Conservation (phyloP, 345 rosid genomes). For the Ceriops zippeliana region DNA sequence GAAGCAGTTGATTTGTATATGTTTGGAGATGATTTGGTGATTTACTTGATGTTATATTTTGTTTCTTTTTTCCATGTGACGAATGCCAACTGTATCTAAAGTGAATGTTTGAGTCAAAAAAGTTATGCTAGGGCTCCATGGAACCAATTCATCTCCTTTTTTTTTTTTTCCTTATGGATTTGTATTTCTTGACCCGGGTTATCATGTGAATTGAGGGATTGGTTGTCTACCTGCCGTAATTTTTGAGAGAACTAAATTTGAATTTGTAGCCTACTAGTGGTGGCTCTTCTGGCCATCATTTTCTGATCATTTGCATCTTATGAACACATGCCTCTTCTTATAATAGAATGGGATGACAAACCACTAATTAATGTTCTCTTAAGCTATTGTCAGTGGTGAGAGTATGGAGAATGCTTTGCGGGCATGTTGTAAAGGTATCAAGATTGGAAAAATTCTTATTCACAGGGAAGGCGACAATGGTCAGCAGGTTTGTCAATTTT, state of each 20-base stretch:
- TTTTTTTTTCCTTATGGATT: neutral
- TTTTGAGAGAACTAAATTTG: neutral
- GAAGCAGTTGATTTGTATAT: neutral
- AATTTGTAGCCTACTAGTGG: neutral
- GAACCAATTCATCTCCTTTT: neutral
- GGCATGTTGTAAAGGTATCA: slow-evolving; percentile 98
- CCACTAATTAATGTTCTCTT: slow-evolving; percentile 7
- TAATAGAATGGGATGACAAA: neutral
- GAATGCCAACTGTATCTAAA: neutral
- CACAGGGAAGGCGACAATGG: slow-evolving; percentile 99
- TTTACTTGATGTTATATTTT: neutral
- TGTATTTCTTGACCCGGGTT: neutral
- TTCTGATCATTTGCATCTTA: neutral
- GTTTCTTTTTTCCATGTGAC: neutral
- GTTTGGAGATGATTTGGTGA: neutral
- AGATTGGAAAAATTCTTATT: slow-evolving; percentile 92
- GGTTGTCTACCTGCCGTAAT: neutral
- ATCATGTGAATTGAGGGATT: neutral
- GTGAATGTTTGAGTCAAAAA: neutral
- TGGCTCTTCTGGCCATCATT: neutral
- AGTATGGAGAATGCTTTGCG: slow-evolving; percentile 99
- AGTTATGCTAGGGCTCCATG: neutral
- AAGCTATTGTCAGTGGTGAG: slow-evolving; percentile 65
- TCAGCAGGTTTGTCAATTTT: slow-evolving; percentile 55
- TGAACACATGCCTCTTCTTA: neutral